Percentiles rank a stretch among this genome's conserved stretches.
Evolutionary conservation across 2,329 filamentous ascomycete species (phyloP).

Genomic region (Sordariomycetes sp.): DNA sequence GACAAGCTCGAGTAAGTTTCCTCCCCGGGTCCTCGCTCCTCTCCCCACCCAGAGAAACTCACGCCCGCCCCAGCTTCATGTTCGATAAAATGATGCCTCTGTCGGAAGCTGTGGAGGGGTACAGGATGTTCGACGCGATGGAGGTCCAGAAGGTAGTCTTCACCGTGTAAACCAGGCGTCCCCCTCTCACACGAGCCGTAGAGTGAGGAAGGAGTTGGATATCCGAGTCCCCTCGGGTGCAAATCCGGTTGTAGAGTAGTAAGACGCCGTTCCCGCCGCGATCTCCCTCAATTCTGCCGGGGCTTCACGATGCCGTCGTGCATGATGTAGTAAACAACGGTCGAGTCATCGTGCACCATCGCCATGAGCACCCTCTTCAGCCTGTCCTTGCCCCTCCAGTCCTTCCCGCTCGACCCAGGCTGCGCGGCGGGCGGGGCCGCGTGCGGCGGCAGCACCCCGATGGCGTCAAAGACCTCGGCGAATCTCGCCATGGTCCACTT

Average conservation of each 20-base stretch:
- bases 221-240: neutral
- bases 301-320: constrained; percentile 84
- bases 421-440: constrained; percentile 11
- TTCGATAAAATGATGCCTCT: constrained; percentile 66
- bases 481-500: constrained; percentile 59
- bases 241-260: neutral
- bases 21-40: neutral
- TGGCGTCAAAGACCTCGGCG: constrained; percentile 58
- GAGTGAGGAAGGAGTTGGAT: neutral
- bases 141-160: constrained; percentile 67
- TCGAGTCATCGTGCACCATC: constrained; percentile 69
- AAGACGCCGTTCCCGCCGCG: neutral
- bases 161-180: constrained; percentile 15
- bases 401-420: constrained; percentile 18
- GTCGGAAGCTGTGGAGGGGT: constrained; percentile 54
- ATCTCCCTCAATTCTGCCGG: constrained; percentile 54
- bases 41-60: neutral
- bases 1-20: constrained; percentile 46
- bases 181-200: neutral
- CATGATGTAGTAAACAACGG: constrained; percentile 74
- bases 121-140: constrained; percentile 62
- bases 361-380: constrained; percentile 64
- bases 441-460: constrained; percentile 27
- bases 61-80: constrained; percentile 50
- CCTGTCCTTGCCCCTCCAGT: constrained; percentile 33